phyloP scores from a whole-genome alignment of 2,329 filamentous ascomycete genomes.

The Parastagonospora nodorum region DNA sequence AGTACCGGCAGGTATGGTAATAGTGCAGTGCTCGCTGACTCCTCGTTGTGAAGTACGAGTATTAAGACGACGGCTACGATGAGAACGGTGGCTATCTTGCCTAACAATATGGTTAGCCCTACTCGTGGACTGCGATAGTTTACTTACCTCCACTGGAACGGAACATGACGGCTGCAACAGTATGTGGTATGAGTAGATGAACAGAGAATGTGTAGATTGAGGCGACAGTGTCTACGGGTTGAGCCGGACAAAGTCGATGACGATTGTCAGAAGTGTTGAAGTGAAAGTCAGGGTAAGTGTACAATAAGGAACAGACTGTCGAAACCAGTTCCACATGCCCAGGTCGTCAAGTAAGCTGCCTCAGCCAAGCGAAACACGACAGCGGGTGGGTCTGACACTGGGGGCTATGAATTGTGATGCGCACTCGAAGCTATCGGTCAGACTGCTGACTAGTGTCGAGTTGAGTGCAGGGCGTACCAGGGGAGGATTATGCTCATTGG shows the following conservation, averaged over 20 bases:
- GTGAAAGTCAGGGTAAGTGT: not conserved
- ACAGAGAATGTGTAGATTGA: not conserved
- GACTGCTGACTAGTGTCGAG: not conserved
- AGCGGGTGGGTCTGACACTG: slow-evolving; percentile 1
- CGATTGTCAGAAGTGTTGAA: not conserved
- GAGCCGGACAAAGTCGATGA: slow-evolving; percentile 1
- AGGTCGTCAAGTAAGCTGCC: not conserved
- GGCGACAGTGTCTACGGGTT: not conserved
- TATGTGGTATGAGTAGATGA: not conserved
- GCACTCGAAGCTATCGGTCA: not conserved
- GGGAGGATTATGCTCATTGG: not conserved
- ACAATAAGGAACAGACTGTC: not conserved
- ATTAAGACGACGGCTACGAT: slow-evolving; percentile 32
- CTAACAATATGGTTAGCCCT: slow-evolving; percentile 14
- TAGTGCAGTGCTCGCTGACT: slow-evolving; percentile 23
- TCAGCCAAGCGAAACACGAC: slow-evolving; percentile 1
- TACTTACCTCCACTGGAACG: slow-evolving; percentile 29
- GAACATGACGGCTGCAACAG: slow-evolving; percentile 13
- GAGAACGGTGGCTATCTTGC: slow-evolving; percentile 25
- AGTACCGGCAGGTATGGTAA: slow-evolving; percentile 30
- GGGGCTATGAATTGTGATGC: slow-evolving; percentile 1
- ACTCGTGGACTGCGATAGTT: not conserved
- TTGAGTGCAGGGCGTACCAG: not conserved
- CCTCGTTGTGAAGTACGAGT: slow-evolving; percentile 31
- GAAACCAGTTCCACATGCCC: not conserved